A percentile compares a stretch with the other conserved stretches of the same genome.
Conservation (phyloP, 768 basidiomycete genomes). For the Trametes sanguinea region DNA sequence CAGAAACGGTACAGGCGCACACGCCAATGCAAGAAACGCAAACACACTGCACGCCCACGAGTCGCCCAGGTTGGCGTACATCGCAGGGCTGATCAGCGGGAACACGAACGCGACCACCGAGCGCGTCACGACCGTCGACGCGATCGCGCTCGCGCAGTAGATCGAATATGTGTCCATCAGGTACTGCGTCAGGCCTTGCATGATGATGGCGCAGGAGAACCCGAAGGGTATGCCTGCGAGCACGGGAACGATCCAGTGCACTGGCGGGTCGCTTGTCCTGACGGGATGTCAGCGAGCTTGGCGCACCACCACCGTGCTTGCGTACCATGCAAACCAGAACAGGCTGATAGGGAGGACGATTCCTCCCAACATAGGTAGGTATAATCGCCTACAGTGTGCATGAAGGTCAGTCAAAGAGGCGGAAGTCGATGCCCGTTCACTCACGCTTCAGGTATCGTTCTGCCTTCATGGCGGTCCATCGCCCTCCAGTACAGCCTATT, state of each 20-base stretch:
- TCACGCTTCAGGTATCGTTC: conserved; percentile 63
- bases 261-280: conserved; percentile 51
- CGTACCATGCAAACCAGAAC: conserved; percentile 70
- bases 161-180: conserved; percentile 71
- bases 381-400: conserved; percentile 48
- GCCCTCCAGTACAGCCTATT: conserved; percentile 53
- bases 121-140: conserved; percentile 67
- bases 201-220: conserved; percentile 59
- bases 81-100: conserved; percentile 55
- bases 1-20: conserved; percentile 56
- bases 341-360: conserved; percentile 56
- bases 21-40: conserved; percentile 49
- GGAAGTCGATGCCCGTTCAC: conserved; percentile 17
- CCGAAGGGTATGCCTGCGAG: conserved; percentile 71
- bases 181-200: conserved; percentile 67
- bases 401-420: not conserved
- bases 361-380: conserved; percentile 56
- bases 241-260: conserved; percentile 71
- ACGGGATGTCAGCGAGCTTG: conserved; percentile 8
- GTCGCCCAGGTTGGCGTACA: conserved; percentile 56
- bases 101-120: conserved; percentile 64
- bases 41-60: conserved; percentile 58
- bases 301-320: conserved; percentile 16
- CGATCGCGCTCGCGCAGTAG: conserved; percentile 68
- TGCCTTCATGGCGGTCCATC: conserved; percentile 49